Evolutionary conservation across 371 early-diverging fungal genomes (phyloP).

Genomic region (Syncephalastrum sp.): DNA sequence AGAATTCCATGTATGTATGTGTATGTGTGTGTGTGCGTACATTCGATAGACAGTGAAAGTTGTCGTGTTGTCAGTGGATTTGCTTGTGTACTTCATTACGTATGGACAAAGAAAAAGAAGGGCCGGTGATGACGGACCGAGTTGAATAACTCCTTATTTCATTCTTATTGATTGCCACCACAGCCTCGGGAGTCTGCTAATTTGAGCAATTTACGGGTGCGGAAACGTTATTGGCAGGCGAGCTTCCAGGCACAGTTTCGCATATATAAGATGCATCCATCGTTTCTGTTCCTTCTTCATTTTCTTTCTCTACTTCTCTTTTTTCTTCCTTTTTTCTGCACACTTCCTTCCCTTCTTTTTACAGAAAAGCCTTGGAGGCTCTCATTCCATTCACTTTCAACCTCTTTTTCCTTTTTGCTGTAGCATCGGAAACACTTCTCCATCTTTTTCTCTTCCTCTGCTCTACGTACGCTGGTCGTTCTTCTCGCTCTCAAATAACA

Average conservation of each 20-base stretch:
- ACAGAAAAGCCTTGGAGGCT: background rate
- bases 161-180: too few relatives aligned
- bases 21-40: background rate
- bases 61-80: background rate
- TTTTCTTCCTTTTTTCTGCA: slow-evolving; percentile 4
- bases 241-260: too few relatives aligned
- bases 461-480: slow-evolving; percentile 13
- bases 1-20: too few relatives aligned
- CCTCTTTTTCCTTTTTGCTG: background rate
- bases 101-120: slow-evolving; percentile 3
- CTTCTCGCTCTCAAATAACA: slow-evolving; percentile 5
- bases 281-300: background rate
- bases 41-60: background rate
- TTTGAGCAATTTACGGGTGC: too few relatives aligned
- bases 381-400: too few relatives aligned
- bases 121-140: slow-evolving; percentile 2
- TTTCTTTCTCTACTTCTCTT: background rate
- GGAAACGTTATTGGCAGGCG: too few relatives aligned
- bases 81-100: background rate
- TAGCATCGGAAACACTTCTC: background rate
- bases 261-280: too few relatives aligned
- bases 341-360: slow-evolving; percentile 11
- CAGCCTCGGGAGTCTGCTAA: too few relatives aligned
- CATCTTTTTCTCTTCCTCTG: background rate
- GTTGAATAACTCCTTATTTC: background rate